Evolutionary conservation across 169 alveolate species (phyloP), one percentile per base, ranked within the genome.

Genomic region (Cryptosporidium sp.): DNA sequence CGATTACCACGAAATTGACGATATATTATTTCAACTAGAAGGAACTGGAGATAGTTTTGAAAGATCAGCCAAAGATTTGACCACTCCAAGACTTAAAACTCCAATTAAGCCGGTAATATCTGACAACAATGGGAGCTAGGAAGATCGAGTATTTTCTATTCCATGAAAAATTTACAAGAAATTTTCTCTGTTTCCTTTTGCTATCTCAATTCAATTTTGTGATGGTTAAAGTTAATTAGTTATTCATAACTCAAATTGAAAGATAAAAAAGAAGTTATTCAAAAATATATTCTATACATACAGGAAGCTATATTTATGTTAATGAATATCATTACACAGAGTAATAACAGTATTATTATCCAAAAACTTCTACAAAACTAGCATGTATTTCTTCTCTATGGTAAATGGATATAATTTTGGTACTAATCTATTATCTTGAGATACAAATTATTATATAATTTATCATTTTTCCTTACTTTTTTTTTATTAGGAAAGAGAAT

Each of bases 11-110:
- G 68, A 42, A 31, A 42, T 52, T 21, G 65, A 70, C 3, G 85
- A 70, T 5, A 37, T 44, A 14, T 23, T 70, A 31, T 44, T 44
- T 70, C 39, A 39, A 70, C 3, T 70, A 29, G 67, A 70, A 10
- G 85, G 48, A 23, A 10, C 70, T 6, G 86, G 86, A 31, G 86
- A 73, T 23, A 60, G 35, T 31, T 31, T 73, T 16, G 61, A 73
- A 53, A 33, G 68, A n/a, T 21, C 70, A 33, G 52, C 71, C 60
- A 73, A n/a, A 56, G 86, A 73, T 6, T 33, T 73, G 35, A 56
- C 86, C 44, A 73, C 86, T 14, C 86, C 86, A 31, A 73, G 86
- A 39, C 56, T 73, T 18, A 73, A 73, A 21, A 73, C 86, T 26
- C 86, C 86, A 60, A 23, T 58, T n/a, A 73, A 73, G 68, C 86